A percentile compares a stretch with the other conserved stretches of the same genome.
Conservation (phyloP, 352 stramenopile genomes). For the Globisporangium emineosum region DNA sequence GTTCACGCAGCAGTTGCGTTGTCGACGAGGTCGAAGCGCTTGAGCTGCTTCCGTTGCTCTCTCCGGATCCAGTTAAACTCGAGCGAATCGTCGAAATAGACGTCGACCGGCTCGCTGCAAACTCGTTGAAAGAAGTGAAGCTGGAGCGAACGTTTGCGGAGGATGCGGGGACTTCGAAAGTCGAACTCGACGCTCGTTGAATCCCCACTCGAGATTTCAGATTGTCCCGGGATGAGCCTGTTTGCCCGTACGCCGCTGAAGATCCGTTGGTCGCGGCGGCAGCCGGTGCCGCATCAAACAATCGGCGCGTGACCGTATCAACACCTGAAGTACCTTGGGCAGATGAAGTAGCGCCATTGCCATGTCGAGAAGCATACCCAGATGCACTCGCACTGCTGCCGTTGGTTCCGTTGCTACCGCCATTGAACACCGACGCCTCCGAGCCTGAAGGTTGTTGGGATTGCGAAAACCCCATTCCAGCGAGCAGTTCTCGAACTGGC, state of each 20-base stretch:
- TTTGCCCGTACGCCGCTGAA: conserved; percentile 8
- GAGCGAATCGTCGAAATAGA: conserved; percentile 8
- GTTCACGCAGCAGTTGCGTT: conserved; percentile 23
- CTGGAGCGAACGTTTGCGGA: conserved; percentile 31
- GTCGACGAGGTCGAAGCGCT: conserved; percentile 15
- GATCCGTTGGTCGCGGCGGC: neutral
- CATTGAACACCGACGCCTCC: conserved; percentile 21
- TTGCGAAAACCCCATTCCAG: conserved; percentile 31
- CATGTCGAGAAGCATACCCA: conserved; percentile 3
- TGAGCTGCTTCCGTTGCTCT: neutral
- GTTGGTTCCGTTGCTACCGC: conserved; percentile 10
- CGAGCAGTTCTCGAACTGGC: conserved; percentile 45
- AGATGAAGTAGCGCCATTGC: conserved; percentile 4
- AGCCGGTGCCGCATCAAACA: conserved; percentile 43
- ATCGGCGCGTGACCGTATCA: conserved; percentile 42
- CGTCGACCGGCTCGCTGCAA: conserved; percentile 25
- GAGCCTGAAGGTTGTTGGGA: conserved; percentile 21
- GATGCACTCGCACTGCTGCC: conserved; percentile 1
- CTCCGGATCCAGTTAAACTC: conserved; percentile 11
- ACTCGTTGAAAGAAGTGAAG: conserved; percentile 49
- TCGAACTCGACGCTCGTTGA: conserved; percentile 12
- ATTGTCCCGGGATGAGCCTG: conserved; percentile 27
- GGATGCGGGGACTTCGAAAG: conserved; percentile 10
- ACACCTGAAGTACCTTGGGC: neutral
- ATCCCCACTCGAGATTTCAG: conserved; percentile 8